Base-by-base conservation (phyloP, 2,329 filamentous ascomycete genomes). In the Colletotrichum sp. region DNA sequence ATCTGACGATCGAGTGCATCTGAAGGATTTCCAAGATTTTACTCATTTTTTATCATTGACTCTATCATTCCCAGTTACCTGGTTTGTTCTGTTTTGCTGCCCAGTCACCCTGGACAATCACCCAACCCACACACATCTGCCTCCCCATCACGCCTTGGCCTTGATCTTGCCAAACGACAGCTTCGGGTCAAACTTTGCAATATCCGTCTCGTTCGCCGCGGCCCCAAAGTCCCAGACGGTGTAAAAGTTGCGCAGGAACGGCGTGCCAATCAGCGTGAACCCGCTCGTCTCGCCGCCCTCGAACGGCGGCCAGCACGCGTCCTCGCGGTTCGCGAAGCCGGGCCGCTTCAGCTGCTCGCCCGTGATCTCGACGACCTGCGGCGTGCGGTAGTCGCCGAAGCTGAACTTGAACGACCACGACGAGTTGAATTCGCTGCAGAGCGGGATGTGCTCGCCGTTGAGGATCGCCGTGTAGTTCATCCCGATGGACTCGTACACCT, bases 291-390 rank as follows among this genome's bases (percentile, higher is more conserved):
- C 43, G 18, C 80, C 78, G 24, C 77, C 65, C 10, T 83, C 79
- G 10, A 85, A 82, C 0, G 84, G 84, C 14, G 84, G 84, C 81
- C 80, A 83, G 82, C 84, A 85, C 6, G 79, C 82, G 52, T 83
- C 83, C 0, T 80, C 80, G 21, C 81, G 71, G 68, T 82, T 74
- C 4, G 83, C 83, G 70, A 84, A 85, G 2, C 84, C 84, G 1
- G 83, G 81, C 0, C 74, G 18, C 18, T 78, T 78, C 3, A 85
- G 77, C 79, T 83, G 79, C 18, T 83, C 81, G 13, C 84, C 84
- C 0, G 79, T 81, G 7, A 85, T 4, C 24, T 81, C 83, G 24
- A 85, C 39, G 8, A 48, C 39, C 66, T 65, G 57, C 13, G 72
- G 72, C n/a, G 59, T 12, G 10, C 72, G 71, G 0, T 68, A 65